Percentiles rank a stretch among this genome's conserved stretches.
phyloP scores from a whole-genome alignment of 78 protist genomes.

The Dictyostelium firmibasis region DNA sequence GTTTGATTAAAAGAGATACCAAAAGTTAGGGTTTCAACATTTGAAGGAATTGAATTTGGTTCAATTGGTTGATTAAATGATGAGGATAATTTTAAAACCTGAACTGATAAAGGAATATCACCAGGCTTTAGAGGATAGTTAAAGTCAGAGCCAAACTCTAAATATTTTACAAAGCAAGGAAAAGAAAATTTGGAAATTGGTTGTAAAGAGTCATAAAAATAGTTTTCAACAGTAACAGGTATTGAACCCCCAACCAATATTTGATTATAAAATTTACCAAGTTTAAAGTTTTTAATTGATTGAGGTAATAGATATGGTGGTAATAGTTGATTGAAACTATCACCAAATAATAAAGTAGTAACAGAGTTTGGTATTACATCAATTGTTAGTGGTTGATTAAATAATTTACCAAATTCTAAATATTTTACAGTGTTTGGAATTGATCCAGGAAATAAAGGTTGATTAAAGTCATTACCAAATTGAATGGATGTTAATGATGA shows the following conservation, averaged over 20 bases:
- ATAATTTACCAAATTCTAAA: not conserved
- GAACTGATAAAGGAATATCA: not conserved
- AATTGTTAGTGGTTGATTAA: not conserved
- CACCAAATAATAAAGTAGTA: not conserved
- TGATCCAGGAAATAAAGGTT: not conserved
- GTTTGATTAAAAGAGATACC: not conserved
- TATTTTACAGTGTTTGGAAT: not conserved
- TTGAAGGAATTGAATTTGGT: not conserved
- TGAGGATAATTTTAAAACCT: not conserved
- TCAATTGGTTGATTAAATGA: slow-evolving; percentile 2
- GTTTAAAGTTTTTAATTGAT: not conserved
- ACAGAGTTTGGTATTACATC: not conserved
- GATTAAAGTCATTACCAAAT: slow-evolving; percentile 11
- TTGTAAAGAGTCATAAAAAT: not conserved
- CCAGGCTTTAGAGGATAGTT: not conserved
- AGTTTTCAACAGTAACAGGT: not conserved
- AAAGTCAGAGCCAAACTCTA: not conserved
- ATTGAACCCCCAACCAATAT: not conserved
- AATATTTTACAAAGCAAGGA: not conserved
- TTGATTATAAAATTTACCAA: not conserved
- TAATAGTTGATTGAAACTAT: not conserved
- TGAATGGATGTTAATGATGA: not conserved
- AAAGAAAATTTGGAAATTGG: not conserved
- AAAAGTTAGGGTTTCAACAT: not conserved
- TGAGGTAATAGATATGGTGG: not conserved